Conservation (phyloP, 1,284 basidiomycete species). For the Blastosporella zonata region DNA sequence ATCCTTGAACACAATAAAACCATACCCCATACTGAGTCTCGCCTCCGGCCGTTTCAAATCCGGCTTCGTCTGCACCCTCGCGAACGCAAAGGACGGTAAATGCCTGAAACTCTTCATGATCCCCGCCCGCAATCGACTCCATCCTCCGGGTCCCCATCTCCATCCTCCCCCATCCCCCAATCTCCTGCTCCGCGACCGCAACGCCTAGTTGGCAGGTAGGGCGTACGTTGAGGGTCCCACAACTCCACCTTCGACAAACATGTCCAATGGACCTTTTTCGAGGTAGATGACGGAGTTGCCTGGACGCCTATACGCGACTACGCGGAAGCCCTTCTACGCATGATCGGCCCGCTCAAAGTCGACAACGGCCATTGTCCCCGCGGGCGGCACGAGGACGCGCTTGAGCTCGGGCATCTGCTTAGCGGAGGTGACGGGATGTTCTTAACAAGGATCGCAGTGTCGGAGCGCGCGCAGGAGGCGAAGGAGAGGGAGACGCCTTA, state of each 20-base stretch:
- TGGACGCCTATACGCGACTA: slow-evolving; percentile 83
- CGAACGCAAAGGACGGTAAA: slow-evolving; percentile 83
- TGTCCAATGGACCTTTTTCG: slow-evolving; percentile 86
- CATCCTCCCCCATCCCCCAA: slow-evolving; percentile 25
- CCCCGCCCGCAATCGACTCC: slow-evolving; percentile 59
- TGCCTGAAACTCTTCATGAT: slow-evolving; percentile 73
- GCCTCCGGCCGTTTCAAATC: slow-evolving; percentile 71
- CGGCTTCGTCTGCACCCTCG: slow-evolving; percentile 88
- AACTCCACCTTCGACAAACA: slow-evolving; percentile 53
- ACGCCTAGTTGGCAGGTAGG: slow-evolving; percentile 6
- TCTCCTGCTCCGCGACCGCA: slow-evolving; percentile 39
- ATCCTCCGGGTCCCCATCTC: slow-evolving; percentile 39
- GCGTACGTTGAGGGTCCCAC: slow-evolving; percentile 17
- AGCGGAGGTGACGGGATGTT: slow-evolving; percentile 89
- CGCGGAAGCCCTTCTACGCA: slow-evolving; percentile 81
- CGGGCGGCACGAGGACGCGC: too few relatives aligned
- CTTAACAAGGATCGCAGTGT: slow-evolving; percentile 90
- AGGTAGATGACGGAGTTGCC: slow-evolving; percentile 91
- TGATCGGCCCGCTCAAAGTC: too few relatives aligned
- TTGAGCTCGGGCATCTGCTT: slow-evolving; percentile 74
- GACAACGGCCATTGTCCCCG: too few relatives aligned
- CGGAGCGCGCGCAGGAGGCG: slow-evolving; percentile 56
- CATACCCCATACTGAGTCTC: slow-evolving; percentile 90
- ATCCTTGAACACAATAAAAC: slow-evolving; percentile 90
- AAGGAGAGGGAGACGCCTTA: slow-evolving; percentile 69